Conservation (phyloP, 2,329 filamentous ascomycete genomes). For the Rosellinia necatrix region DNA sequence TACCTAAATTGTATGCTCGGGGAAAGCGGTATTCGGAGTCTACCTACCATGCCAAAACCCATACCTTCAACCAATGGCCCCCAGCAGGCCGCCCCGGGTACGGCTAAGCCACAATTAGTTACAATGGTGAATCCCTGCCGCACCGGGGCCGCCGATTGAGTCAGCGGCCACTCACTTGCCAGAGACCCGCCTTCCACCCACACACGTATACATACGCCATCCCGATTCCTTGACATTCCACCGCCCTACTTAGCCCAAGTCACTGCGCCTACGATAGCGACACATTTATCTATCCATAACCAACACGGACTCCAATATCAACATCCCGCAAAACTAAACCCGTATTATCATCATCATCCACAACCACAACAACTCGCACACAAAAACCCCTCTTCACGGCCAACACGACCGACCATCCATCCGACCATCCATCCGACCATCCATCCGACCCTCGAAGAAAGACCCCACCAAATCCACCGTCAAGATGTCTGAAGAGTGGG, state of each 20-base stretch:
- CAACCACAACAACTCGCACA: too few species aligned
- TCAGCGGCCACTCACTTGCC: slow-evolving; percentile 34
- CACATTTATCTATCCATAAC: too few species aligned
- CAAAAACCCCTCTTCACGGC: not conserved
- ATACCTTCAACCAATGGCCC: not conserved
- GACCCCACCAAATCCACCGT: slow-evolving; percentile 43
- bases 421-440: not conserved
- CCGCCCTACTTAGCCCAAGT: slow-evolving; percentile 29
- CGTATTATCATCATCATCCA: not conserved
- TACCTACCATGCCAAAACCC: too few species aligned
- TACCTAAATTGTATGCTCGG: too few species aligned
- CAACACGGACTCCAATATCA: too few species aligned
- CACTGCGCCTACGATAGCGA: not conserved
- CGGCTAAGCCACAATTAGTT: slow-evolving; percentile 14
- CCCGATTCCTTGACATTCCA: slow-evolving; percentile 42
- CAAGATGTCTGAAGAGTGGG: slow-evolving; percentile 78
- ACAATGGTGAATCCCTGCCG: slow-evolving; percentile 11
- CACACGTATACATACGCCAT: slow-evolving; percentile 26
- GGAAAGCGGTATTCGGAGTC: too few species aligned
- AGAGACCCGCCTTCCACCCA: slow-evolving; percentile 36
- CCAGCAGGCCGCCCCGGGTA: not conserved
- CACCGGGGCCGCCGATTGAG: slow-evolving; percentile 38
- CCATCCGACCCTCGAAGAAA: slow-evolving; percentile 26
- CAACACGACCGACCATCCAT: not conserved
- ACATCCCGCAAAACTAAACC: too few species aligned